phyloP scores from a whole-genome alignment of 129 eudicot genomes.

The Smallanthus sonchifolius region DNA sequence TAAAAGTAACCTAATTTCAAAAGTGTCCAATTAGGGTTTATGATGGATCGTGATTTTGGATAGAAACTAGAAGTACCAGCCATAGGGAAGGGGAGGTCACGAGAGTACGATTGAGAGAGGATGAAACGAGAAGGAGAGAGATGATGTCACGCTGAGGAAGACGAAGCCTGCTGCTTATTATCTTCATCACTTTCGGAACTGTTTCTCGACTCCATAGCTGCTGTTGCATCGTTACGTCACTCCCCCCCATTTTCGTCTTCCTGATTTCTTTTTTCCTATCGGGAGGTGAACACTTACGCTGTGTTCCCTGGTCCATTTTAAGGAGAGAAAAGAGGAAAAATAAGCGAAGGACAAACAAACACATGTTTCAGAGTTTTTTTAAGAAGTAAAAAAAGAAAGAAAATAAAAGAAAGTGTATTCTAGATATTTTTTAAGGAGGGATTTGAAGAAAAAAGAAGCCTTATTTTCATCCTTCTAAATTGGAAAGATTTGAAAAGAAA shows the following conservation, averaged over 20 bases:
- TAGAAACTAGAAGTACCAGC: slow-evolving; percentile 45
- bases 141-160: slow-evolving; percentile 74
- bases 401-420: too few relatives aligned
- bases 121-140: slow-evolving; percentile 61
- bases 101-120: slow-evolving; percentile 62
- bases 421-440: too few relatives aligned
- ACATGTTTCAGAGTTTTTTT: too few relatives aligned
- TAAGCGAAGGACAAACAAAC: too few relatives aligned
- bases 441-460: too few relatives aligned
- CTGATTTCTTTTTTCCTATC: neutral
- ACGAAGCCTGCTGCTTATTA: slow-evolving; percentile 54
- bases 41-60: neutral
- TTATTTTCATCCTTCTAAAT: too few relatives aligned
- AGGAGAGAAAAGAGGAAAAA: too few relatives aligned
- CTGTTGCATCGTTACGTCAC: slow-evolving; percentile 19
- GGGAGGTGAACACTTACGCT: too few relatives aligned
- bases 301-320: too few relatives aligned
- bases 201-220: slow-evolving; percentile 67
- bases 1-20: neutral
- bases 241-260: slow-evolving; percentile 14
- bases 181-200: slow-evolving; percentile 65
- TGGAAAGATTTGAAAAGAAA: too few relatives aligned
- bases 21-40: neutral
- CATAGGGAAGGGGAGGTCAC: slow-evolving; percentile 71
- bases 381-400: too few relatives aligned